Conservation (phyloP, 441 rosid genomes). For the Theobroma grandiflorum region DNA sequence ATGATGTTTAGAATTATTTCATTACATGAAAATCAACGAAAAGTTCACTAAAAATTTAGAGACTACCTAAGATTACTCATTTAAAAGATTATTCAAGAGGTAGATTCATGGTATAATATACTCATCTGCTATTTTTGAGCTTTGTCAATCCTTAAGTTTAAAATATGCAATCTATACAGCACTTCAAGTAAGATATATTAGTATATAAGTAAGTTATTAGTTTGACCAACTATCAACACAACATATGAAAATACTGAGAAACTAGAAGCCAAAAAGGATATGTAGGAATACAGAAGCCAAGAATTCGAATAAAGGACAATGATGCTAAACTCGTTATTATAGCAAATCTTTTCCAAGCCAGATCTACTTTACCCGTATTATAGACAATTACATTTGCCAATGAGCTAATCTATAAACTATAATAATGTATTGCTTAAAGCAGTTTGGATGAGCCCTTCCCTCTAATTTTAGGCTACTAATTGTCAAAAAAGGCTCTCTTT, state of each 20-base stretch:
- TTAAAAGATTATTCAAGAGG: not conserved
- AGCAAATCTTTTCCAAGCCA: not conserved
- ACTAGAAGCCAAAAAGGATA: not conserved
- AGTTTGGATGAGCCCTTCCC: not conserved
- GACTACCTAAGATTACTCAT: not conserved
- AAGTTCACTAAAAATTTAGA: not conserved
- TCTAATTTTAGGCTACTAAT: not conserved
- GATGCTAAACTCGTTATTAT: not conserved
- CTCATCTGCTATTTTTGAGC: not conserved
- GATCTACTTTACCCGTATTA: not conserved
- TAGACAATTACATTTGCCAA: not conserved
- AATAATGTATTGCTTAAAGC: not conserved
- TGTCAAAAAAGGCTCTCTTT: not conserved
- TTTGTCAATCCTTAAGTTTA: not conserved
- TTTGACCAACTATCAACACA: conserved; percentile 9
- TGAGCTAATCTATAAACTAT: too few species aligned
- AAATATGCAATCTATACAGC: not conserved
- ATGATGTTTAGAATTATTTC: conserved; percentile 8
- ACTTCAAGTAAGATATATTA: not conserved
- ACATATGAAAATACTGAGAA: not conserved
- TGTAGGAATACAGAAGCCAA: not conserved
- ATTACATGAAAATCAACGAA: not conserved
- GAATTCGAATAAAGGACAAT: not conserved
- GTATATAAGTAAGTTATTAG: not conserved
- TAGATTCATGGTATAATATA: not conserved